phyloP scores from a whole-genome alignment of 2,329 filamentous ascomycete genomes.

The Hypoxylon sp. region DNA sequence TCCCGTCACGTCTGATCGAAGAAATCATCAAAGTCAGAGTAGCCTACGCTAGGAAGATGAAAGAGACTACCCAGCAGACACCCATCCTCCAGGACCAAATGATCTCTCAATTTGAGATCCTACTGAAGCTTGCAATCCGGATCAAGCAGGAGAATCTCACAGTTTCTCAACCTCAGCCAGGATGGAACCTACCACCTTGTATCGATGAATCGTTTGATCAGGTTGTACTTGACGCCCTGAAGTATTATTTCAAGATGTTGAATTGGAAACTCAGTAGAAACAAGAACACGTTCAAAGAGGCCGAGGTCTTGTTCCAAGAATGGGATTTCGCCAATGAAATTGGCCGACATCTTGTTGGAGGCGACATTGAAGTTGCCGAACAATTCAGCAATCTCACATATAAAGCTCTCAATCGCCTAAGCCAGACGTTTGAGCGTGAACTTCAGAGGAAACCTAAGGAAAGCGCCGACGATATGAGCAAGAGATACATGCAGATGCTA shows the following conservation, averaged over 20 bases:
- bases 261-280: slow-evolving; percentile 98
- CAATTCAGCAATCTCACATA: slow-evolving; percentile 96
- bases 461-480: slow-evolving; percentile 89
- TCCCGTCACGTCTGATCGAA: slow-evolving; percentile 94
- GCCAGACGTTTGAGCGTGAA: slow-evolving; percentile 92
- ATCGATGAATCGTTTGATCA: slow-evolving; percentile 97
- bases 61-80: slow-evolving; percentile 92
- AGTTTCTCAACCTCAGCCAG: slow-evolving; percentile 87
- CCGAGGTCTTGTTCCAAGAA: slow-evolving; percentile 95
- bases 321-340: slow-evolving; percentile 98
- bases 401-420: slow-evolving; percentile 90
- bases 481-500: slow-evolving; percentile 93
- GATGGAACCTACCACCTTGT: slow-evolving; percentile 95
- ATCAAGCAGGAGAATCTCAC: slow-evolving; percentile 91
- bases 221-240: slow-evolving; percentile 91
- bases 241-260: slow-evolving; percentile 98
- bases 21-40: slow-evolving; percentile 95
- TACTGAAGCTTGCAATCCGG: slow-evolving; percentile 89
- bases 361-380: slow-evolving; percentile 96
- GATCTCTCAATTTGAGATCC: slow-evolving; percentile 95
- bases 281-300: slow-evolving; percentile 99
- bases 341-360: slow-evolving; percentile 89
- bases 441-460: slow-evolving; percentile 88
- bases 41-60: slow-evolving; percentile 94
- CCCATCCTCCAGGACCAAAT: slow-evolving; percentile 97